Conservation (phyloP, 169 alveolate species). For the Plasmodium billcollinsi region DNA sequence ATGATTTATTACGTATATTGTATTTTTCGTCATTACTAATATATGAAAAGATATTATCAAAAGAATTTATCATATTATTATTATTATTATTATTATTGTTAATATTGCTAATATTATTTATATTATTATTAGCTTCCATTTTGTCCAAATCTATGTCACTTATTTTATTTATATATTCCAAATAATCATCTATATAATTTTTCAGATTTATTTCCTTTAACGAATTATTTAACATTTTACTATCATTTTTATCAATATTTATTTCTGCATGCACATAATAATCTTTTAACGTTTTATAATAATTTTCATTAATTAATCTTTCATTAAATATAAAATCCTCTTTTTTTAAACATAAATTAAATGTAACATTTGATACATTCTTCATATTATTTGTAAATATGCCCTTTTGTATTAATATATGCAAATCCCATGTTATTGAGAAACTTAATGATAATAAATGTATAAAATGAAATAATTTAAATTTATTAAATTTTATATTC, state of each 20-base stretch:
- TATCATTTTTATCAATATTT: neutral
- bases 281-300: constrained; percentile 30
- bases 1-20: too few relatives aligned
- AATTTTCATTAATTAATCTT: constrained; percentile 28
- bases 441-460: constrained; percentile 63
- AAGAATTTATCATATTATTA: too few relatives aligned
- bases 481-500: constrained; percentile 51
- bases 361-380: constrained; percentile 17
- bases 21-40: too few relatives aligned
- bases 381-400: constrained; percentile 72
- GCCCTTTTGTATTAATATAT: constrained; percentile 48
- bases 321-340: constrained; percentile 51
- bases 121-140: constrained; percentile 5
- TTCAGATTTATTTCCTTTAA: constrained; percentile 45
- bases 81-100: neutral
- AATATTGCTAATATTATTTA: neutral
- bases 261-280: constrained; percentile 3
- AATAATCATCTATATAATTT: constrained; percentile 42
- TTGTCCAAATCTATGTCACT: constrained; percentile 19
- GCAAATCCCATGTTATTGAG: constrained; percentile 74
- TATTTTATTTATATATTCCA: constrained; percentile 5
- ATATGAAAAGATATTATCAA: too few relatives aligned
- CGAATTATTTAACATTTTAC: constrained; percentile 1
- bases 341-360: constrained; percentile 42
- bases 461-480: constrained; percentile 71